These are phyloP conservation scores for Rubia tinctorum DNA, from an alignment of 305 asterid species.

Conservation along the genomic window DNA sequence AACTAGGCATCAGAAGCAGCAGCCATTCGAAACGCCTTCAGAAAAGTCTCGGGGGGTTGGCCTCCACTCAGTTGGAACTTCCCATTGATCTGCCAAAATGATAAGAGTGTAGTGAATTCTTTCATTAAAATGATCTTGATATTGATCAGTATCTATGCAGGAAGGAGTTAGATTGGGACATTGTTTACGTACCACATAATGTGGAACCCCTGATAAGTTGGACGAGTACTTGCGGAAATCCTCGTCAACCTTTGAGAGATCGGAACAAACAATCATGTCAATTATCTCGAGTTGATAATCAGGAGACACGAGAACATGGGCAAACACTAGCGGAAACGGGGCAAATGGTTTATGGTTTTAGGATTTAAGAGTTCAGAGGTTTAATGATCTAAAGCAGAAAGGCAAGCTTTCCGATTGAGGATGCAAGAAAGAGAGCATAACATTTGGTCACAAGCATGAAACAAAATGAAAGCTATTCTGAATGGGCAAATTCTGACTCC, in stretches of 20 bases:
- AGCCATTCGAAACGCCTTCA: conserved; percentile 57
- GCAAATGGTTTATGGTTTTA: no score
- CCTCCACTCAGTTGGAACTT: conserved; percentile 60
- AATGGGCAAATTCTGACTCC: no score
- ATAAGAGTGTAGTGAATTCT: not conserved
- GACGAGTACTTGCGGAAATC: conserved; percentile 51
- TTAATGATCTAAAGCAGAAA: not conserved
- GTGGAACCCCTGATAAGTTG: conserved; percentile 59
- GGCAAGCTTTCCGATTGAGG: not conserved
- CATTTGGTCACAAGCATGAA: not conserved
- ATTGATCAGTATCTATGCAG: not conserved
- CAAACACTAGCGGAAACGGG: not conserved
- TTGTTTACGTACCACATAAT: conserved; percentile 47
- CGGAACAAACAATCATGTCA: not conserved
- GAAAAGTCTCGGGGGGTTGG: conserved; percentile 60
- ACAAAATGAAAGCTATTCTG: no score
- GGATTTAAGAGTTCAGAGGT: not conserved
- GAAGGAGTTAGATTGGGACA: not conserved
- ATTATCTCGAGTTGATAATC: not conserved
- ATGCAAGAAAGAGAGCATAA: not conserved
- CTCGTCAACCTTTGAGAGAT: conserved; percentile 44
- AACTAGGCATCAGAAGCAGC: conserved; percentile 24
- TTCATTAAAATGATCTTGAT: not conserved
- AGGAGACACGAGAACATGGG: not conserved
- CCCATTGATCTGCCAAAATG: conserved; percentile 46